Evolutionary conservation across 1,284 basidiomycete species (phyloP).

Genomic region (Moesziomyces antarcticus): DNA sequence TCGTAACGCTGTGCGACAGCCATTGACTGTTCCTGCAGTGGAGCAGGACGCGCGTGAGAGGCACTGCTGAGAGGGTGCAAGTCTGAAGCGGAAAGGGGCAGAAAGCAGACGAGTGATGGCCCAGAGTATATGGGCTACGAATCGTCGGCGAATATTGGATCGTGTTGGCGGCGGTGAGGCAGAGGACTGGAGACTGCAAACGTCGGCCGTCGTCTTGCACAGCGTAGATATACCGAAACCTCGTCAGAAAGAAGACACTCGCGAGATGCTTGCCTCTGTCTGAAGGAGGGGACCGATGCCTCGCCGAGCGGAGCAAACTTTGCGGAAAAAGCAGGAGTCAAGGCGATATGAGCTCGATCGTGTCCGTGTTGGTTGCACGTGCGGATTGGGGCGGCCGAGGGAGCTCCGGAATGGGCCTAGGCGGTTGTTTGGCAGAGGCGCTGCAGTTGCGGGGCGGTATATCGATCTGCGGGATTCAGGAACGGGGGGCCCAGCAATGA

Average conservation of each 20-base stretch:
- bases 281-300: slow-evolving; percentile 13
- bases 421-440: background rate
- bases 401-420: slow-evolving; percentile 16
- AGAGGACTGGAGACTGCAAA: slow-evolving; percentile 5
- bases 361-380: slow-evolving; percentile 9
- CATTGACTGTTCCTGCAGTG: slow-evolving; percentile 38
- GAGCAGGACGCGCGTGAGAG: slow-evolving; percentile 10
- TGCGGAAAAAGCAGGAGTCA: slow-evolving; percentile 8
- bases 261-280: too few relatives aligned
- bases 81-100: background rate
- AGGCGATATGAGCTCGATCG: slow-evolving; percentile 20
- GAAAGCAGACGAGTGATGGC: too few relatives aligned
- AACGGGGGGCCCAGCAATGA: background rate
- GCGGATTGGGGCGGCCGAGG: slow-evolving; percentile 5
- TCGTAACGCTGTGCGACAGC: slow-evolving; percentile 44
- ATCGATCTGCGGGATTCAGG: slow-evolving; percentile 26
- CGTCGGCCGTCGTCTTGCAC: slow-evolving; percentile 1
- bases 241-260: background rate
- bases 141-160: background rate
- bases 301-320: slow-evolving; percentile 6
- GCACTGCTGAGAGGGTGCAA: slow-evolving; percentile 5
- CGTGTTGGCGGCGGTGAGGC: background rate
- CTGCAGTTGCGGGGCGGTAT: slow-evolving; percentile 6
- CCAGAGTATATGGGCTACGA: too few relatives aligned
- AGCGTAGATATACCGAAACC: slow-evolving; percentile 7